Evolutionary conservation across 2,329 filamentous ascomycete genomes (phyloP).

Genomic region (Claviceps sp.): DNA sequence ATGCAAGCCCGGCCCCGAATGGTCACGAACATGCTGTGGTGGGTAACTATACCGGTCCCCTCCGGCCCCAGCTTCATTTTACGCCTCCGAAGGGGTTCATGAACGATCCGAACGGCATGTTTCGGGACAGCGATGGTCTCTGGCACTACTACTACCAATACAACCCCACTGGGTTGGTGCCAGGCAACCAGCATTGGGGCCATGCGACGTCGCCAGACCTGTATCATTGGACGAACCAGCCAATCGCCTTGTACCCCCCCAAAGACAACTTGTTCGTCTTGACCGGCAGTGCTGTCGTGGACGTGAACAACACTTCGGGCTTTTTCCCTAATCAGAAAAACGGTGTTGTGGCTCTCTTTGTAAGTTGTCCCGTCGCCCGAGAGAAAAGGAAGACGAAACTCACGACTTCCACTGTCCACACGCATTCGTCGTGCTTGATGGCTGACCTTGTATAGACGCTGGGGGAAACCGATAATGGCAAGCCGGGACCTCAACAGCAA

Average conservation of each 20-base stretch:
- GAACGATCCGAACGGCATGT: background rate
- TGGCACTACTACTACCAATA: conserved; percentile 57
- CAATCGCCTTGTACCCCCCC: conserved; percentile 43
- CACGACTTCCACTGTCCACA: conserved; percentile 4
- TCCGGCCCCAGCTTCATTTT: conserved; percentile 7
- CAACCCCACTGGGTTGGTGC: conserved; percentile 26
- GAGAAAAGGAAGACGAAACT: too few relatives aligned
- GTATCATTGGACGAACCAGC: conserved; percentile 32
- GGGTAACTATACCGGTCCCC: conserved; percentile 5
- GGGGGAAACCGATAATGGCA: conserved; percentile 5
- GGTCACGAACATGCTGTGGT: background rate
- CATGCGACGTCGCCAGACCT: conserved; percentile 41
- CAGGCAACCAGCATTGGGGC: conserved; percentile 53
- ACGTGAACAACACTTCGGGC: conserved; percentile 48
- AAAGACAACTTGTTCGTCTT: conserved; percentile 32
- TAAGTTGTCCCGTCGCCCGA: conserved; percentile 17
- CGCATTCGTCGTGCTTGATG: too few relatives aligned
- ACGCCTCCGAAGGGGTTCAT: conserved; percentile 4
- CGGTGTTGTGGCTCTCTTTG: too few relatives aligned
- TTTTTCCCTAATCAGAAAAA: too few relatives aligned
- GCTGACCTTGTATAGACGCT: conserved; percentile 10
- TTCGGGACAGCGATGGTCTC: conserved; percentile 38
- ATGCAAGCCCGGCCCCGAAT: background rate
- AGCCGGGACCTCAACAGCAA: conserved; percentile 31
- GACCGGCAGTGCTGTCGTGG: conserved; percentile 43